Evolutionary conservation across 768 basidiomycete genomes (phyloP), one percentile per base, ranked within the genome.

Genomic region (Boletus vinaceobasis): DNA sequence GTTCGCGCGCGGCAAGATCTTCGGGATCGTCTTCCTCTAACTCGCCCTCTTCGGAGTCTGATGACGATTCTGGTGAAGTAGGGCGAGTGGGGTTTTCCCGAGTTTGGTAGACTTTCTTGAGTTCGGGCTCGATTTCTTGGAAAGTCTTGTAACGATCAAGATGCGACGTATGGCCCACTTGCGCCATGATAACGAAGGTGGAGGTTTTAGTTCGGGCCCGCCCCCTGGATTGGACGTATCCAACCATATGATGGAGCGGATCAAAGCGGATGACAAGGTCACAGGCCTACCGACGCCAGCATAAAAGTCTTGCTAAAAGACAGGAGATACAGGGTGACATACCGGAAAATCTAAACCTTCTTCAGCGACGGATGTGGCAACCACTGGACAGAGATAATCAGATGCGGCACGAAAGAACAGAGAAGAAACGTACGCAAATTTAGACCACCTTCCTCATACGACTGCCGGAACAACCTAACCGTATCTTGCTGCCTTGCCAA

Each of bases 321-420:
- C 17, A 43, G 46, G 32, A 31, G 17, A 33, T 50, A 39, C 13
- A 29, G 43, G 15, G 36, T 40, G 37, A 70, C 81, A 51, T 64
- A 88, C 87, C 23, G 87, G 88, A 73, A 96, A 92, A 67, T 96
- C 93, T 17, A 96, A 78, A 0, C 93, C 93, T 74, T 96, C 93
- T 70, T 96, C 93, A 0, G 91, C 93, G 14, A 95, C 91, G 6
- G 86, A 85, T 0, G 91, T 93, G 5, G 91, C 88, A 58, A 94
- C 77, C 21, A 94, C 87, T 85, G 55, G 35, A 54, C 38, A 48
- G 31, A 40, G 43, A 15, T 13, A 4, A 17, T 60, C 21, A 54
- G 42, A 19, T 11, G 37, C 27, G 10, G 11, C 15, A 29, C 21
- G 17, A 43, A 21, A 19, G 36, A 2, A 17, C 23, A 52, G 17